Base-by-base conservation (phyloP, 1,284 basidiomycete species). In the Cystobasidium sp. region DNA sequence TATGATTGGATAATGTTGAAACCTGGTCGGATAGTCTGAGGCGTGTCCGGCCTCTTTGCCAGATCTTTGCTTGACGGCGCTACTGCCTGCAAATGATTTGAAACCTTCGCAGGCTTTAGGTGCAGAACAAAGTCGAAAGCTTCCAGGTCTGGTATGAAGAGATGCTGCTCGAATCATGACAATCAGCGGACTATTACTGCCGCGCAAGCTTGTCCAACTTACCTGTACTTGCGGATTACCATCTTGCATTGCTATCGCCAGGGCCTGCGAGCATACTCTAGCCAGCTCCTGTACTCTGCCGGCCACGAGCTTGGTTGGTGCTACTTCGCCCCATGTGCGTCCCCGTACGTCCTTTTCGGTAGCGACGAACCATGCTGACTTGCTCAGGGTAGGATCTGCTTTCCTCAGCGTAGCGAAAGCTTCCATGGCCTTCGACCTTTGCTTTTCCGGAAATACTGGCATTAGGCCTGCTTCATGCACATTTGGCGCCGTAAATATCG, bases 91-190 rank as follows among this genome's bases (percentile, higher is more conserved):
- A 82, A 81, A 79, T 93, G 91, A n/a, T 93, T 88, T 2, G 93
- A 88, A 2, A 93, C 83, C 0, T 87, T 83, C 14, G 84, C 73
- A 0, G 88, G 86, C 47, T 93, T 85, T 20, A 99, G 86, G 73
- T 91, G 87, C 46, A 99, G 85, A 24, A 97, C 78, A 78, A 97
- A 88, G 79, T 97, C 91, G 81, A 97, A 99, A 80, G 94, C 90
- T 9, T 87, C 84, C 0, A 88, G 87, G 0, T 94, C 91, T 77
- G 97, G 93, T 9, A 87, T 84, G 84, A 98, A 97, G 62, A 98
- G 85, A 20, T 87, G 84, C 90, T 94, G 78, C 18, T 58, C 74
- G 39, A 56, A 31, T 75, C 20, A 80, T 51, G 44, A n/a, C 9
- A 62, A 66, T 47, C 58, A 49, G 20, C 49, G 51, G 46, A 66